Conservation (phyloP, 371 early-diverging fungal genomes). For the Rhizopus stolonifer region DNA sequence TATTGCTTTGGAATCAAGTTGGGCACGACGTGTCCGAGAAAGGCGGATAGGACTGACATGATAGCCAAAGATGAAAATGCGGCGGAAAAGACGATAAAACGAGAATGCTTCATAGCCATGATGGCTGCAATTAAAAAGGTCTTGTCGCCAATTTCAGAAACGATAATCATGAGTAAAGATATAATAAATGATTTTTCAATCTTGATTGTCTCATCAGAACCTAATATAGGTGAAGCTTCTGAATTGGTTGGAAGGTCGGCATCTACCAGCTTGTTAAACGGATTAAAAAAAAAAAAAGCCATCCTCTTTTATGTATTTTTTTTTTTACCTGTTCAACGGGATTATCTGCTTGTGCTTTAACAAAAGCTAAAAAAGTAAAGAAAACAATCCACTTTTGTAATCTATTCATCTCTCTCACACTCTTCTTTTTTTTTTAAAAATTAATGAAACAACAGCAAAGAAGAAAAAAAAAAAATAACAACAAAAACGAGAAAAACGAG, state of each 20-base stretch:
- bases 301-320: too few relatives aligned
- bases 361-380: constrained; percentile 8
- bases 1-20: constrained; percentile 80
- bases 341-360: constrained; percentile 20
- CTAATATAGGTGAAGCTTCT: background rate
- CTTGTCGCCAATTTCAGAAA: constrained; percentile 97
- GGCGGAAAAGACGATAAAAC: constrained; percentile 83
- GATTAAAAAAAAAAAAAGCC: too few relatives aligned
- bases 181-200: constrained; percentile 48
- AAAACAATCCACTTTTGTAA: constrained; percentile 31
- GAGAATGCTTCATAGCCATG: constrained; percentile 93
- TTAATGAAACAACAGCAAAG: background rate
- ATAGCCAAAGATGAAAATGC: constrained; percentile 83
- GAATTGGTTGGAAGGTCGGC: background rate
- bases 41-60: constrained; percentile 94
- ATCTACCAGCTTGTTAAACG: constrained; percentile 1
- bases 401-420: constrained; percentile 34
- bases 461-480: background rate
- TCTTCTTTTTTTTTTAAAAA: constrained; percentile 23
- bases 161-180: constrained; percentile 81
- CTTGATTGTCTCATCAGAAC: background rate
- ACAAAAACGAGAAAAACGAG: background rate
- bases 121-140: constrained; percentile 96
- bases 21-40: constrained; percentile 87
- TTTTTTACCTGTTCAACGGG: constrained; percentile 29